phyloP scores from a whole-genome alignment of 495 filamentous ascomycete genomes.

The Talaromyces wortmannii region DNA sequence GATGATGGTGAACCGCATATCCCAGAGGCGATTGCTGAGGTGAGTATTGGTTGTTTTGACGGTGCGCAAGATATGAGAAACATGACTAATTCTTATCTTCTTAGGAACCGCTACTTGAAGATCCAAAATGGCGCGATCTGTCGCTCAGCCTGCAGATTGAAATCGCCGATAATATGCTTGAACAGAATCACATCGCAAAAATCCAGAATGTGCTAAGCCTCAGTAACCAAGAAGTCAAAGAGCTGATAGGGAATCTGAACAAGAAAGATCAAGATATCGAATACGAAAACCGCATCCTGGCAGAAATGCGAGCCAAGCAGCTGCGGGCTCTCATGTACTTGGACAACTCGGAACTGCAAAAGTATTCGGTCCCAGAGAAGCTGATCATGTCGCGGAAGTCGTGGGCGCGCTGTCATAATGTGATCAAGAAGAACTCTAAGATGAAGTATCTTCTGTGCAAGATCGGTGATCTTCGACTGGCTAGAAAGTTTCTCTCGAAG shows the following conservation, averaged over 20 bases:
- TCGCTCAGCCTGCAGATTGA: conserved; percentile 23
- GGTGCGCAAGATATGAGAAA: no score
- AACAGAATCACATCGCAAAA: conserved; percentile 7
- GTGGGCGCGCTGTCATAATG: conserved; percentile 7
- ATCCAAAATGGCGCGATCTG: conserved; percentile 29
- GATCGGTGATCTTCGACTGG: conserved; percentile 15
- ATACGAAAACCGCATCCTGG: conserved; percentile 19
- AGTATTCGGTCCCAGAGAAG: conserved; percentile 10
- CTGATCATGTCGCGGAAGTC: conserved; percentile 14
- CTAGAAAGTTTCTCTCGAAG: conserved; percentile 19
- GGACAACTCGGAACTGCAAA: conserved; percentile 19
- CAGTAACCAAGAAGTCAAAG: conserved; percentile 9
- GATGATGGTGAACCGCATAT: conserved; percentile 4
- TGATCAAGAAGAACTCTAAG: conserved; percentile 1
- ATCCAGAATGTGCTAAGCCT: conserved; percentile 19
- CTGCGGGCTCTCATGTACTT: conserved; percentile 15
- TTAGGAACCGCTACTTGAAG: neutral
- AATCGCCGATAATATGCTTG: conserved; percentile 25
- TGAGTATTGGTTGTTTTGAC: conserved; percentile 1
- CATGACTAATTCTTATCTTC: neutral
- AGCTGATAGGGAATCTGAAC: conserved; percentile 7
- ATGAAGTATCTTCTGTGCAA: conserved; percentile 20
- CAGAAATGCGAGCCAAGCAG: conserved; percentile 24
- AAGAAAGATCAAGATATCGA: conserved; percentile 17
- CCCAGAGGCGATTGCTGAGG: conserved; percentile 9